A percentile compares a stretch with the other conserved stretches of the same genome.
Evolutionary conservation across 73 alveolate genomes (phyloP).

Genomic region (Loxodes magnus): DNA sequence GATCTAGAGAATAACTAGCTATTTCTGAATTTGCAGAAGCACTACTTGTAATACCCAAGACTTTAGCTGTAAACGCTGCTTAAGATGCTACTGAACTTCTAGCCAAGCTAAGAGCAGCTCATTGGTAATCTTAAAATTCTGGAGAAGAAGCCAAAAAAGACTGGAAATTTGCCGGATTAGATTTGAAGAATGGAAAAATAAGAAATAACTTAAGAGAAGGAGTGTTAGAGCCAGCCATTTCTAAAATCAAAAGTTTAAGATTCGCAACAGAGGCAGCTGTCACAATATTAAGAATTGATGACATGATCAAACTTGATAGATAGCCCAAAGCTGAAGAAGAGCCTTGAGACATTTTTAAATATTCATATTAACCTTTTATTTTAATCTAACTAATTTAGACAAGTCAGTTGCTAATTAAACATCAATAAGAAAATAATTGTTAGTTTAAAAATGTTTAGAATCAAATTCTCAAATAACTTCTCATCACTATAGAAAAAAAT

Average conservation of each 20-base stretch:
- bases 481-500: no score
- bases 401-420: no score
- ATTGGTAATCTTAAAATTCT: background rate
- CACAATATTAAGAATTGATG: conserved; percentile 92
- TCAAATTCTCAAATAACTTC: no score
- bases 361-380: no score
- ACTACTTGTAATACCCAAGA: conserved; percentile 92
- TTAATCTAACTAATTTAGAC: no score
- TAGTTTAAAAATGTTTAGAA: no score
- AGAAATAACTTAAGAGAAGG: conserved; percentile 93
- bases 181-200: conserved; percentile 80
- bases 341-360: no score
- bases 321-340: no score
- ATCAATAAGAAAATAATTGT: no score
- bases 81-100: background rate
- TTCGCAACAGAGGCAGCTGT: conserved; percentile 98
- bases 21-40: conserved; percentile 92
- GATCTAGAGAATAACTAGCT: conserved; percentile 94
- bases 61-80: conserved; percentile 97
- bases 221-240: conserved; percentile 92
- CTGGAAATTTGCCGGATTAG: conserved; percentile 51
- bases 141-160: background rate
- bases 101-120: background rate
- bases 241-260: conserved; percentile 80
- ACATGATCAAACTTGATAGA: conserved; percentile 55